Percentiles rank a stretch among this genome's conserved stretches.
Conservation (phyloP, 2,329 filamentous ascomycete genomes). For the Keithomyces neogunnii region DNA sequence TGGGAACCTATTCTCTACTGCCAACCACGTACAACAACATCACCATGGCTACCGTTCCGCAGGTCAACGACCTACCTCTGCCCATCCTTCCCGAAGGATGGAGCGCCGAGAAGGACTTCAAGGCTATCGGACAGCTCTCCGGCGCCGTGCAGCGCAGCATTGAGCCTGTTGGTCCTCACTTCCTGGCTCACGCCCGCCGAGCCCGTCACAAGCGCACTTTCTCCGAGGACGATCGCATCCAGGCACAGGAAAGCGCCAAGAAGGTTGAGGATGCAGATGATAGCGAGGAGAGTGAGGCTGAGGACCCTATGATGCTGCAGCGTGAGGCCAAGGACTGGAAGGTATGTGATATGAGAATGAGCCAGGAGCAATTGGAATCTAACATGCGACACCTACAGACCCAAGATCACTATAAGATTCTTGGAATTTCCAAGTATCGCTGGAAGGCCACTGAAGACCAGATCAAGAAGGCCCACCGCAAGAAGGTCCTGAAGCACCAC, state of each 20-base stretch:
- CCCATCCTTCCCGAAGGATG: constrained; percentile 73
- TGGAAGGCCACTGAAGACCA: constrained; percentile 92
- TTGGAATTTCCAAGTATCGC: constrained; percentile 87
- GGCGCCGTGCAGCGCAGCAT: constrained; percentile 75
- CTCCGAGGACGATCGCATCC: constrained; percentile 95
- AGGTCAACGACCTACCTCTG: constrained; percentile 53
- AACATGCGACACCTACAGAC: constrained; percentile 36
- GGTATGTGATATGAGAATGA: constrained; percentile 40
- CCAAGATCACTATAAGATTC: constrained; percentile 97
- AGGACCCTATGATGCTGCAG: constrained; percentile 86
- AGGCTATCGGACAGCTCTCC: constrained; percentile 69
- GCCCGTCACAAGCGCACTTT: constrained; percentile 96
- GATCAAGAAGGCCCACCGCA: constrained; percentile 98
- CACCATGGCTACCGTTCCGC: constrained; percentile 55
- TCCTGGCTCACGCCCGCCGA: constrained; percentile 92
- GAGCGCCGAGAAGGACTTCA: constrained; percentile 88
- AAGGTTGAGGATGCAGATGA: constrained; percentile 88
- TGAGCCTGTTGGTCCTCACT: constrained; percentile 94
- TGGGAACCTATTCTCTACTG: constrained; percentile 7
- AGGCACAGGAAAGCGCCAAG: constrained; percentile 90
- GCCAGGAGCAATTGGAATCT: not conserved
- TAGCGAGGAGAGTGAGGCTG: constrained; percentile 85
- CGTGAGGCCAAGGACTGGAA: constrained; percentile 99
- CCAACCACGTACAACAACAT: constrained; percentile 6
- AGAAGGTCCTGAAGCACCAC: constrained; percentile 98